phyloP scores from a whole-genome alignment of 176 grass and related monocot species.

The Ensete glaucum region DNA sequence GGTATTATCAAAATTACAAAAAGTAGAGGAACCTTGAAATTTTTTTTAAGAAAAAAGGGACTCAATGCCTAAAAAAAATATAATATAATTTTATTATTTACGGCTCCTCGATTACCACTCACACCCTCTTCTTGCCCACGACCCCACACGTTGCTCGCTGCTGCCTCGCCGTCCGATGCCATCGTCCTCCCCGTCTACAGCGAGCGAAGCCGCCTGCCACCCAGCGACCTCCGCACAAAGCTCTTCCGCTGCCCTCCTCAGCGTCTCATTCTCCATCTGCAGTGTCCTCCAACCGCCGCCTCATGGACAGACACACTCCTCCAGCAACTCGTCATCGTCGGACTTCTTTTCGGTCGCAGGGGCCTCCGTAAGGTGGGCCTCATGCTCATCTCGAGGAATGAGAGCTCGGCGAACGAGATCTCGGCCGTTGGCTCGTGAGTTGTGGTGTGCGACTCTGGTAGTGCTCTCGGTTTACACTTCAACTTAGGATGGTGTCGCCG shows the following conservation, averaged over 20 bases:
- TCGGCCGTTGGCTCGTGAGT: neutral
- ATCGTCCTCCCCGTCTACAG: neutral
- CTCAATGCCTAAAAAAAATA: too few species aligned
- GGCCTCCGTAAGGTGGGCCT: too few species aligned
- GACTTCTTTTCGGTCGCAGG: neutral
- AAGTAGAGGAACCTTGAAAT: too few species aligned
- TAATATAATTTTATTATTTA: too few species aligned
- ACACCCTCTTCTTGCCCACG: neutral
- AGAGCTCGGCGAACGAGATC: constrained; percentile 1
- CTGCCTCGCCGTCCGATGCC: neutral
- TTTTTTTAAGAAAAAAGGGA: too few species aligned
- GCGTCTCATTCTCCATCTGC: constrained; percentile 42
- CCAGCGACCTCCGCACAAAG: constrained; percentile 35
- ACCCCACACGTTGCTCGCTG: constrained; percentile 22
- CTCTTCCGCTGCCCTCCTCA: constrained; percentile 56
- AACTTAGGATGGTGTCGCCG: too few species aligned
- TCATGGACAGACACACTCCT: constrained; percentile 16
- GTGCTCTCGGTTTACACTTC: neutral
- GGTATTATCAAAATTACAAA: too few species aligned
- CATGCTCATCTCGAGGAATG: neutral
- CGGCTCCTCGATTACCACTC: neutral
- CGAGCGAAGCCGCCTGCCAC: constrained; percentile 3
- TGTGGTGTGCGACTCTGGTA: neutral
- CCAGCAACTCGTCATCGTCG: neutral
- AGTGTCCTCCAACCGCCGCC: constrained; percentile 44